These are phyloP conservation scores for Ganoderma sp. DNA, from an alignment of 1,284 basidiomycete genomes.

Conservation along the genomic window DNA sequence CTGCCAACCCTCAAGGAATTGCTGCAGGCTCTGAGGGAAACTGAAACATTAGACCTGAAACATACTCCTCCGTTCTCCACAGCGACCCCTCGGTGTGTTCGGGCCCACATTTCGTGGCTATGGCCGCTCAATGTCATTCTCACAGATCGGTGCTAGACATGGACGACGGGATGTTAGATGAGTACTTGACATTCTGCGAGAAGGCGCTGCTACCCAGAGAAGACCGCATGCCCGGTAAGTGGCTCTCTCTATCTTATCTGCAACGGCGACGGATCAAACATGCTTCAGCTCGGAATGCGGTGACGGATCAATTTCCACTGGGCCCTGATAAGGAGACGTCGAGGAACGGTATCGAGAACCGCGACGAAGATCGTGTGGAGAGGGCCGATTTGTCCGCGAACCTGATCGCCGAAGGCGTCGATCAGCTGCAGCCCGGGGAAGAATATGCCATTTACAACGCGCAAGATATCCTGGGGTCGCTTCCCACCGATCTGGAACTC, in stretches of 20 bases:
- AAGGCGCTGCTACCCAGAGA: conserved; percentile 52
- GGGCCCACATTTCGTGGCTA: neutral
- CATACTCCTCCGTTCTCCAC: conserved; percentile 23
- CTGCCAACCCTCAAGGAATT: conserved; percentile 63
- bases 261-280: neutral
- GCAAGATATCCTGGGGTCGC: conserved; percentile 62
- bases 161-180: conserved; percentile 60
- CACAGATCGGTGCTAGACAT: conserved; percentile 63
- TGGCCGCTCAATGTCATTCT: neutral
- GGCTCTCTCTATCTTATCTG: neutral
- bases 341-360: neutral
- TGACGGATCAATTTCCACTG: conserved; percentile 37
- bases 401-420: conserved; percentile 21
- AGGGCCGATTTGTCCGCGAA: conserved; percentile 23
- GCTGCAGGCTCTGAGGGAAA: conserved; percentile 51
- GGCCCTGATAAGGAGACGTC: neutral
- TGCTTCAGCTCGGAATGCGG: conserved; percentile 33
- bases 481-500: conserved; percentile 53
- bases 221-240: conserved; percentile 31
- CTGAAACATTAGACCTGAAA: conserved; percentile 42
- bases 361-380: neutral
- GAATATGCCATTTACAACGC: conserved; percentile 64
- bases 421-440: conserved; percentile 54
- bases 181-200: conserved; percentile 73
- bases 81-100: conserved; percentile 13